Base-by-base conservation (phyloP, 2,329 filamentous ascomycete species). In the Bipolaris cookei region DNA sequence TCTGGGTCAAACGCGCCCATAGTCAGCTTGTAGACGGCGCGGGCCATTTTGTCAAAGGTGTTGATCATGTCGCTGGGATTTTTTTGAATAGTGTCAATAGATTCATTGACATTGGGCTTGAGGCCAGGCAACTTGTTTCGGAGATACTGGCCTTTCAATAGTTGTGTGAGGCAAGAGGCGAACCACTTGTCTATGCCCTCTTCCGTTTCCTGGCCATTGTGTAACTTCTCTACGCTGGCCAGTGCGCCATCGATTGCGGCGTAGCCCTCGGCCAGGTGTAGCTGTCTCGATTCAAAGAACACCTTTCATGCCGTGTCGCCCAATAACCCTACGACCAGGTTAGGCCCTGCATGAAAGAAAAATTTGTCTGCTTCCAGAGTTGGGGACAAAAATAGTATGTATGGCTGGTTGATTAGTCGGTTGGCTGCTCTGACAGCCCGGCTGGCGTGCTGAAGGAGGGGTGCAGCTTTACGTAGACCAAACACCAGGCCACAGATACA, bases 1-100 rank as follows among this genome's bases (percentile, higher is more conserved):
- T 80, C 75, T 49, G 79, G 79, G 6, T 82, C 84, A 1, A 86
- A 77, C 4, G 79, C 82, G 11, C 84, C 80, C 75, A 86, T 84
- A 3, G 83, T 86, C n/a, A 87, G 76, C 64, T 81, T 78, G 69
- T 82, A 87, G 1, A 86, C 77, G 52, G 84, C 74, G 5, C 76
- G 69, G 65, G 84, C 85, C 44, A 86, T 75, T 65, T 78, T 77
- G 34, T 84, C 78, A 63, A 86, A 86, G 0, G 84, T 83, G 59
- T 86, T 79, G 6, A 82, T 81, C 4, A 78, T 68, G 7, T 74
- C 74, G 6, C 62, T 64, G 4, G 71, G 63, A 30, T 74, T 66
- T 2, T 66, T 65, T 4, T 68, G 71, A 7, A 84, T 73, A 3
- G 58, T 61, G 11, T 80, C 73, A 16, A 83, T 70, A 0, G 72